A percentile compares a stretch with the other conserved stretches of the same genome.
These are phyloP conservation scores for Amesomyces nigricolor DNA, from an alignment of 2,329 filamentous ascomycete genomes.

Conservation along the genomic window DNA sequence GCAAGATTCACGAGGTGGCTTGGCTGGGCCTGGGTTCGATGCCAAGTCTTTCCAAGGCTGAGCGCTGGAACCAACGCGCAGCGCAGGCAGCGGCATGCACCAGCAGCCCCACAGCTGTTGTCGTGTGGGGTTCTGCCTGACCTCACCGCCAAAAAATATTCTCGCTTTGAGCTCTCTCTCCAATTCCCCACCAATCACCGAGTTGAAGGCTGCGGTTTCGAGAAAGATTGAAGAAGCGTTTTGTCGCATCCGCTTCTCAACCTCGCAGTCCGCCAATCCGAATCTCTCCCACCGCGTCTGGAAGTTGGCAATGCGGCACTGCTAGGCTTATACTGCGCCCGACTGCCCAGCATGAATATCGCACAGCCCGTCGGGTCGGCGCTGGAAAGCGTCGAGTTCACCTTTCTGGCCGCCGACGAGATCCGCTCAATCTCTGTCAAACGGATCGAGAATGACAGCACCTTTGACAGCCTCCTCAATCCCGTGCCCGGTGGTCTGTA, in stretches of 20 bases:
- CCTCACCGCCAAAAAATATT: constrained; percentile 30
- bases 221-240: neutral
- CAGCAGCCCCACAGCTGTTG: constrained; percentile 3
- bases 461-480: constrained; percentile 89
- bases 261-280: neutral
- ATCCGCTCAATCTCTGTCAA: constrained; percentile 88
- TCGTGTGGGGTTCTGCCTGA: constrained; percentile 19
- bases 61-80: neutral
- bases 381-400: constrained; percentile 85
- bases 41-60: neutral
- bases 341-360: constrained; percentile 52
- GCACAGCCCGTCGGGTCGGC: constrained; percentile 77
- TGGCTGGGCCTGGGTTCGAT: too few species aligned
- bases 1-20: too few species aligned
- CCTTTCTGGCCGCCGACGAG: constrained; percentile 73
- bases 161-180: constrained; percentile 16
- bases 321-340: constrained; percentile 5
- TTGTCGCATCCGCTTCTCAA: constrained; percentile 2
- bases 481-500: constrained; percentile 88
- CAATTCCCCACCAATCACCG: constrained; percentile 25
- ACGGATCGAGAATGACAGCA: constrained; percentile 85
- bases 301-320: constrained; percentile 13
- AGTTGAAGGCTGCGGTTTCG: constrained; percentile 8
- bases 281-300: neutral
- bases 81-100: neutral